Evolutionary conservation across 2,329 filamentous ascomycete species (phyloP).

Genomic region (Onygenales sp.): DNA sequence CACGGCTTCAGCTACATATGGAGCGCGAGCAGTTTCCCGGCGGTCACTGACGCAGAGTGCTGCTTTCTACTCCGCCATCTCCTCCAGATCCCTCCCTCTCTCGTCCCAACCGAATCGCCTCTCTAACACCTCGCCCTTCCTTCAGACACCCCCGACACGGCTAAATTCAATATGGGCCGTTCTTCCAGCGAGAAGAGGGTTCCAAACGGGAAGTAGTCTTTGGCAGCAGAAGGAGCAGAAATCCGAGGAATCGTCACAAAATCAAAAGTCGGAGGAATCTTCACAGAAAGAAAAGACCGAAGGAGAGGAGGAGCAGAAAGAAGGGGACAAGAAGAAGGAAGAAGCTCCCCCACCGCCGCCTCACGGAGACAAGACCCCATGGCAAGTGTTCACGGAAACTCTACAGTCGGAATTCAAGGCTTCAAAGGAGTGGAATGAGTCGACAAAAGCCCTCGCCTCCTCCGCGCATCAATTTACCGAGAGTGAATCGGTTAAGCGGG

Average conservation of each 20-base stretch:
- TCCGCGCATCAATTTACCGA: constrained; percentile 86
- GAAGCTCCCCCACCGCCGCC: constrained; percentile 74
- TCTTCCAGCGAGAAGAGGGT: constrained; percentile 27
- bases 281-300: constrained; percentile 40
- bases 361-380: constrained; percentile 95
- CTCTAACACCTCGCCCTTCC: constrained; percentile 29
- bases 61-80: constrained; percentile 17
- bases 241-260: constrained; percentile 31
- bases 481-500: constrained; percentile 80
- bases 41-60: constrained; percentile 25
- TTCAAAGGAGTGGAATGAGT: constrained; percentile 98
- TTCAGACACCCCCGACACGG: constrained; percentile 24
- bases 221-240: constrained; percentile 32
- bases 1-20: constrained; percentile 21
- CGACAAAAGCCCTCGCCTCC: constrained; percentile 85
- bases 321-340: constrained; percentile 52
- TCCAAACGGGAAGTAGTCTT: constrained; percentile 24
- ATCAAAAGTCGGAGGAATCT: constrained; percentile 24
- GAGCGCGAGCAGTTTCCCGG: constrained; percentile 21
- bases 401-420: constrained; percentile 87
- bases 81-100: constrained; percentile 25
- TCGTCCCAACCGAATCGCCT: constrained; percentile 21
- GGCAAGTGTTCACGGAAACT: constrained; percentile 98
- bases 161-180: constrained; percentile 26
- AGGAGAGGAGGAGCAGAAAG: constrained; percentile 36